Evolutionary conservation across 2,329 filamentous ascomycete genomes (phyloP).

Genomic region (Colletotrichum agaves): DNA sequence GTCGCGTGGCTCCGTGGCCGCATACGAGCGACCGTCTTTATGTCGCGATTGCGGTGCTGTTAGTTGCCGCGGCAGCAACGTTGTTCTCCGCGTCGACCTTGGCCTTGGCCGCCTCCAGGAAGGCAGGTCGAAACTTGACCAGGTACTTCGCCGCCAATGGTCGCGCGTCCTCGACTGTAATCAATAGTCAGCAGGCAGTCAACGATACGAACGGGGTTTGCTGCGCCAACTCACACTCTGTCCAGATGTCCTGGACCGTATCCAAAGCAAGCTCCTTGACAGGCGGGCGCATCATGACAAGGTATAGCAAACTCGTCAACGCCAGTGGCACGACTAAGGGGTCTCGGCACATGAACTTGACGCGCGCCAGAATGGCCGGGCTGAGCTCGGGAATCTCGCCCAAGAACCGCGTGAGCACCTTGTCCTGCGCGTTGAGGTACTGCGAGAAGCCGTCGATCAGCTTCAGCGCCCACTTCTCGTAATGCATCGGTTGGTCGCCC

Average conservation of each 20-base stretch:
- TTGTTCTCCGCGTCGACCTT: slow-evolving; percentile 40
- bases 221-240: slow-evolving; percentile 66
- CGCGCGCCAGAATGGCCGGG: slow-evolving; percentile 74
- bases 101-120: slow-evolving; percentile 50
- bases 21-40: slow-evolving; percentile 36
- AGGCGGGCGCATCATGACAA: slow-evolving; percentile 75
- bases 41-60: slow-evolving; percentile 45
- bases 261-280: slow-evolving; percentile 72
- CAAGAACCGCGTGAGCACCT: slow-evolving; percentile 88
- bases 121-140: slow-evolving; percentile 68
- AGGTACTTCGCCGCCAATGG: slow-evolving; percentile 72
- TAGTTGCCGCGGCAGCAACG: slow-evolving; percentile 38
- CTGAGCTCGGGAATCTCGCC: slow-evolving; percentile 90
- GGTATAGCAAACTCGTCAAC: slow-evolving; percentile 72
- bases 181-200: slow-evolving; percentile 36
- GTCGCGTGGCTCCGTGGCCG: background rate
- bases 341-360: slow-evolving; percentile 75
- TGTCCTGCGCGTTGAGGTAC: slow-evolving; percentile 92
- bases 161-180: slow-evolving; percentile 69
- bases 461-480: slow-evolving; percentile 81
- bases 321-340: slow-evolving; percentile 72
- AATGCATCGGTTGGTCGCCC: slow-evolving; percentile 69
- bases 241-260: slow-evolving; percentile 74
- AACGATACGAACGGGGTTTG: background rate
- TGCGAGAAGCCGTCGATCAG: slow-evolving; percentile 90